Conservation (phyloP, 2,329 filamentous ascomycete genomes). For the Penicillium occitanis region DNA sequence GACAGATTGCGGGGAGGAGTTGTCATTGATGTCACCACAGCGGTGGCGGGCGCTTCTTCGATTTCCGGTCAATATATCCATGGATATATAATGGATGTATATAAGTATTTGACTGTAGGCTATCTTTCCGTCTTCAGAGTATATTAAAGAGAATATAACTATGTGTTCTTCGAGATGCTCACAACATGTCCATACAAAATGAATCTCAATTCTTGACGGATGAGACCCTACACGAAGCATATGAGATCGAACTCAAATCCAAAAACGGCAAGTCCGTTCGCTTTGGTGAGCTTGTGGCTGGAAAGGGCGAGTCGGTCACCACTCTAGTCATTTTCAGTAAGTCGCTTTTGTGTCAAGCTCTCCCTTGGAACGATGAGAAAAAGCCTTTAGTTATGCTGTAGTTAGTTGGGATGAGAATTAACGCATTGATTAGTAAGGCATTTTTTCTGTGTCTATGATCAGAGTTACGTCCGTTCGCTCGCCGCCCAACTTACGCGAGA, state of each 20-base stretch:
- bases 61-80: too few species aligned
- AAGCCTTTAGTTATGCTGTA: too few species aligned
- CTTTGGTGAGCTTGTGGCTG: constrained; percentile 28
- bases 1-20: too few species aligned
- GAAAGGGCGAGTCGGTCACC: constrained; percentile 25
- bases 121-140: not conserved
- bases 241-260: constrained; percentile 26
- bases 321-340: not conserved
- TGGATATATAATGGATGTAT: too few species aligned
- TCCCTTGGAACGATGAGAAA: not conserved
- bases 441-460: not conserved
- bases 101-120: too few species aligned
- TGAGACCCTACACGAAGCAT: constrained; percentile 18
- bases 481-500: not conserved
- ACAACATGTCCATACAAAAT: not conserved
- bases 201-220: not conserved
- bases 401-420: not conserved
- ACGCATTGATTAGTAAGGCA: not conserved
- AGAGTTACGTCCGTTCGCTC: not conserved
- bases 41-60: too few species aligned
- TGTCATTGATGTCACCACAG: too few species aligned
- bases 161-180: not conserved
- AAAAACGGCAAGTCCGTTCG: constrained; percentile 24
- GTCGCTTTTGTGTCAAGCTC: not conserved
- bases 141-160: not conserved